These are phyloP conservation scores for Xylaria sp. DNA, from an alignment of 2,329 filamentous ascomycete species.

Conservation along the genomic window DNA sequence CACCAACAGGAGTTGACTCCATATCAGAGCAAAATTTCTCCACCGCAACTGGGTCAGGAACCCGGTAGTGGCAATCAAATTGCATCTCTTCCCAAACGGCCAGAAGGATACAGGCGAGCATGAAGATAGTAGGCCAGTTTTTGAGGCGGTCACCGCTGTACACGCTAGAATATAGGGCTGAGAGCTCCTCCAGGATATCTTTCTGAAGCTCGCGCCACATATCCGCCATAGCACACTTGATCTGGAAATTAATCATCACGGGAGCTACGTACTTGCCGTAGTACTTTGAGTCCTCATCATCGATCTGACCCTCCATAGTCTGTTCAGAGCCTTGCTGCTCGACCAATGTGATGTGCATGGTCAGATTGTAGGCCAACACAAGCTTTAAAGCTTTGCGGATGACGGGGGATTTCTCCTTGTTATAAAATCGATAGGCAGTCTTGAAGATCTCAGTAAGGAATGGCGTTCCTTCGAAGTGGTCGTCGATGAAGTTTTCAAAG, in stretches of 20 bases:
- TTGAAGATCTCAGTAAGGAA: slow-evolving; percentile 97
- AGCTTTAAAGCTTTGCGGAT: slow-evolving; percentile 96
- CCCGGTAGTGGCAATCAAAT: slow-evolving; percentile 96
- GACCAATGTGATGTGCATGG: slow-evolving; percentile 92
- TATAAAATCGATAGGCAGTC: slow-evolving; percentile 93
- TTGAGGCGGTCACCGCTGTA: slow-evolving; percentile 97
- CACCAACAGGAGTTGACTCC: slow-evolving; percentile 94
- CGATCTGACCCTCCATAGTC: slow-evolving; percentile 80
- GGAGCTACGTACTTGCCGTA: slow-evolving; percentile 90
- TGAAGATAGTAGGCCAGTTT: slow-evolving; percentile 99
- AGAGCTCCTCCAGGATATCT: slow-evolving; percentile 94
- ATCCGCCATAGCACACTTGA: slow-evolving; percentile 95
- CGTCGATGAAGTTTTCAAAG: slow-evolving; percentile 93
- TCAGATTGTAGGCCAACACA: slow-evolving; percentile 94
- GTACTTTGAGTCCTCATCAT: slow-evolving; percentile 87
- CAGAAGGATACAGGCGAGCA: slow-evolving; percentile 90
- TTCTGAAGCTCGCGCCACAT: slow-evolving; percentile 99
- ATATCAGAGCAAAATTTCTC: slow-evolving; percentile 97
- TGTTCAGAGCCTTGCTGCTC: slow-evolving; percentile 88
- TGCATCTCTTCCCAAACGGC: slow-evolving; percentile 99
- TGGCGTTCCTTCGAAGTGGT: slow-evolving; percentile 94
- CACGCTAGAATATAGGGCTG: slow-evolving; percentile 92
- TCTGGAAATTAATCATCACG: slow-evolving; percentile 99
- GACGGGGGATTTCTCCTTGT: slow-evolving; percentile 85
- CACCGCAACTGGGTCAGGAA: slow-evolving; percentile 83